A percentile compares a stretch with the other conserved stretches of the same genome.
phyloP scores from a whole-genome alignment of 371 early-diverging fungal species.

The Sporodiniella umbellata region DNA sequence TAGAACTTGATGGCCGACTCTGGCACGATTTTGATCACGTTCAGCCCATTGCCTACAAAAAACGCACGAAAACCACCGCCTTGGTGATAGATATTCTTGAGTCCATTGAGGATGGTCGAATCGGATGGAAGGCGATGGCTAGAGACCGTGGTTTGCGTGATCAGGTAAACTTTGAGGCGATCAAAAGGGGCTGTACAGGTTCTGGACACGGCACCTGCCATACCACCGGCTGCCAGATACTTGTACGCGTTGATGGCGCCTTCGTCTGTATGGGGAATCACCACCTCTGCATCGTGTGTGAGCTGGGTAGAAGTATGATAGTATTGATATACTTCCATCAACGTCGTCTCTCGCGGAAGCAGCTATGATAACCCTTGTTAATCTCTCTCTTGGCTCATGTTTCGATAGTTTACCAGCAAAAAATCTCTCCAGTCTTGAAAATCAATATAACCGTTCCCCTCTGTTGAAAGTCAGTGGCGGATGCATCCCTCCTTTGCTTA shows the following conservation, averaged over 20 bases:
- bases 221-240: conserved; percentile 74
- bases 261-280: conserved; percentile 57
- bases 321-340: conserved; percentile 63
- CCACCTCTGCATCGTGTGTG: conserved; percentile 66
- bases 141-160: conserved; percentile 56
- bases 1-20: conserved; percentile 79
- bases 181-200: conserved; percentile 84
- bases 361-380: conserved; percentile 10
- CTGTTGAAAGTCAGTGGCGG: conserved; percentile 14
- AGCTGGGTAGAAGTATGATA: conserved; percentile 60
- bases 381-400: not conserved
- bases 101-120: conserved; percentile 23
- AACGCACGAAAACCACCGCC: conserved; percentile 67
- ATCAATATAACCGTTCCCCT: conserved; percentile 69
- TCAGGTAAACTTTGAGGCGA: conserved; percentile 75
- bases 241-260: conserved; percentile 44
- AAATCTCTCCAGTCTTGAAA: conserved; percentile 79
- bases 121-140: conserved; percentile 1
- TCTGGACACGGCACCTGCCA: conserved; percentile 77
- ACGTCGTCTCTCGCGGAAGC: conserved; percentile 40
- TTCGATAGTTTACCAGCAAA: conserved; percentile 52
- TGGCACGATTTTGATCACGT: conserved; percentile 79
- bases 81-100: conserved; percentile 56
- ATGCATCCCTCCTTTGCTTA: too few species aligned
- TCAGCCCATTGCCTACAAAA: conserved; percentile 81